Percentiles rank a stretch among this genome's conserved stretches.
These are phyloP conservation scores for Ceratobasidium sp. DNA, from an alignment of 1,284 basidiomycete genomes.

Conservation along the genomic window DNA sequence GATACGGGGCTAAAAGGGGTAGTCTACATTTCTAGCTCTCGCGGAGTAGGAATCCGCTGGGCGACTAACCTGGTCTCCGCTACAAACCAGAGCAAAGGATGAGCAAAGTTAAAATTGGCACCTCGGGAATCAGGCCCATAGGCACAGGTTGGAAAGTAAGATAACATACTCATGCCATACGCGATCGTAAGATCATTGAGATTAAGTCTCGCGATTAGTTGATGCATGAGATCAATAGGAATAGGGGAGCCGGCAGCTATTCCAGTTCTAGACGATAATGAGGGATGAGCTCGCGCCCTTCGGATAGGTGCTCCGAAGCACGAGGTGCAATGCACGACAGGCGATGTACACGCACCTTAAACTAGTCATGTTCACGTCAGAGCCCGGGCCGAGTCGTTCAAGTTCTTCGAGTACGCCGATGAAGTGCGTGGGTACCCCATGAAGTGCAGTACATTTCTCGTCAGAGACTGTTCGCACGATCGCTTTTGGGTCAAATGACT, in stretches of 20 bases:
- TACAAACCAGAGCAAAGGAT: constrained; percentile 45
- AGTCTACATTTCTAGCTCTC: constrained; percentile 48
- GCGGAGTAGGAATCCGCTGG: background rate
- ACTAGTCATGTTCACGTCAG: constrained; percentile 58
- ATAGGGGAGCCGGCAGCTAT: constrained; percentile 82
- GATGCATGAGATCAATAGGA: constrained; percentile 81
- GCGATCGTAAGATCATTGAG: constrained; percentile 77
- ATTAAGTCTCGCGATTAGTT: constrained; percentile 71
- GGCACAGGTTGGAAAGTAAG: background rate
- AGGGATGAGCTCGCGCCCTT: constrained; percentile 33
- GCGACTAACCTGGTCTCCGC: constrained; percentile 55
- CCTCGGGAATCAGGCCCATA: too few relatives aligned
- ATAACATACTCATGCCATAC: constrained; percentile 81
- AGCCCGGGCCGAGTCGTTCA: constrained; percentile 56
- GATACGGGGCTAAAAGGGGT: constrained; percentile 71
- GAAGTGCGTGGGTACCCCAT: constrained; percentile 88
- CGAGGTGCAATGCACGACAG: constrained; percentile 42
- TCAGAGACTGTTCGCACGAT: constrained; percentile 73
- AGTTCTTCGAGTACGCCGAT: constrained; percentile 76
- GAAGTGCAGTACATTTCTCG: constrained; percentile 79
- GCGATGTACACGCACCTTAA: constrained; percentile 63
- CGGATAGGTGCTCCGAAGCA: background rate
- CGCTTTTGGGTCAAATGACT: constrained; percentile 67
- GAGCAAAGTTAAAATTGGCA: too few relatives aligned
- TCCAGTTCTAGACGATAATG: constrained; percentile 67